These are phyloP conservation scores for Picochlorum sp. DNA, from an alignment of 139 green algal species.

Conservation along the genomic window DNA sequence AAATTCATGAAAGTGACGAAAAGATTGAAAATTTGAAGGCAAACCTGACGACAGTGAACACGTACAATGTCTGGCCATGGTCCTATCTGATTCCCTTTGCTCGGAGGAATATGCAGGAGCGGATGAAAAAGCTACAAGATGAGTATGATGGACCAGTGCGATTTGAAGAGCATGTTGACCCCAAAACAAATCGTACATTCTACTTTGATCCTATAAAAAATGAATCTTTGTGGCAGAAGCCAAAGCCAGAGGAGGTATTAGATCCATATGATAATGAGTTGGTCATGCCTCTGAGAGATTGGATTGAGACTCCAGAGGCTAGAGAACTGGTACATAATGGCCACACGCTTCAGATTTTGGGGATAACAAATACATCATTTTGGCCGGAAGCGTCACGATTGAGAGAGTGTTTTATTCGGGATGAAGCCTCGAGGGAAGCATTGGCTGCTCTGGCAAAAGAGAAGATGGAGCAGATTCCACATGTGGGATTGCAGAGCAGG, in stretches of 20 bases:
- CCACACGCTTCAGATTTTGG: slow-evolving; percentile 66
- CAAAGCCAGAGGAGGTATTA: slow-evolving; percentile 23
- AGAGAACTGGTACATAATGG: slow-evolving; percentile 73
- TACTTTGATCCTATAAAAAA: slow-evolving; percentile 19
- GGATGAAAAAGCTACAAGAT: neutral
- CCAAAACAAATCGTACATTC: slow-evolving; percentile 20
- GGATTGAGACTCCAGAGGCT: slow-evolving; percentile 56
- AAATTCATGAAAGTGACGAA: slow-evolving; percentile 10
- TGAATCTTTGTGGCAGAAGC: slow-evolving; percentile 21
- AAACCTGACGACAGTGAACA: slow-evolving; percentile 37
- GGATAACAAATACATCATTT: slow-evolving; percentile 74
- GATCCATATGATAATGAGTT: slow-evolving; percentile 76
- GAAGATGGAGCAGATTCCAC: slow-evolving; percentile 40
- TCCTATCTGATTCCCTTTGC: slow-evolving; percentile 71
- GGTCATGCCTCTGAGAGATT: slow-evolving; percentile 68
- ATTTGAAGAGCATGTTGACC: slow-evolving; percentile 3
- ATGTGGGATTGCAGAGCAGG: slow-evolving; percentile 63
- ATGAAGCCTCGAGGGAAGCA: slow-evolving; percentile 1
- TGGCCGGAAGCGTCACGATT: slow-evolving; percentile 45
- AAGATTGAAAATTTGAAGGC: slow-evolving; percentile 21
- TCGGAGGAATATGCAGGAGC: slow-evolving; percentile 39
- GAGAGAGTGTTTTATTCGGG: slow-evolving; percentile 38
- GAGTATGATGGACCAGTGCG: neutral
- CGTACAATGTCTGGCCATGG: slow-evolving; percentile 88
- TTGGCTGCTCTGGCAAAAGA: slow-evolving; percentile 35